A percentile compares a stretch with the other conserved stretches of the same genome.
Conservation (phyloP, 192 early-diverging fungal genomes). For the Backusella luteola region DNA sequence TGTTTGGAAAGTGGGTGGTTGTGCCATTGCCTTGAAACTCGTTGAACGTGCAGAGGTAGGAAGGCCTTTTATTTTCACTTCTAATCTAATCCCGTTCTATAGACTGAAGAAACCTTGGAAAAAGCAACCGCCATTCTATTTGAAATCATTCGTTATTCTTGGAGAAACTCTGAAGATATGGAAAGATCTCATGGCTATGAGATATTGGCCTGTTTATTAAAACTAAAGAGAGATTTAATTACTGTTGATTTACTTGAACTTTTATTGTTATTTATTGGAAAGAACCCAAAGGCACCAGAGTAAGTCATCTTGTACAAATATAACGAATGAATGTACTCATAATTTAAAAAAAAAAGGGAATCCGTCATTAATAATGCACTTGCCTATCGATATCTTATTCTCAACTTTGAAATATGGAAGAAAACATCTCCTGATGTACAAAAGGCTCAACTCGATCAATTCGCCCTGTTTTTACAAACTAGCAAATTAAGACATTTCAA, state of each 20-base stretch:
- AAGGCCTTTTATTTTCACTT: not conserved
- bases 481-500: slow-evolving; percentile 56
- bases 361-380: slow-evolving; percentile 62
- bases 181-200: slow-evolving; percentile 66
- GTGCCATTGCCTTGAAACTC: slow-evolving; percentile 58
- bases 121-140: slow-evolving; percentile 55
- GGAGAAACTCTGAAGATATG: slow-evolving; percentile 73
- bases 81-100: not conserved
- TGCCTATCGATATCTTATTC: slow-evolving; percentile 58
- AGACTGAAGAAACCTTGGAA: slow-evolving; percentile 49
- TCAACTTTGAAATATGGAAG: slow-evolving; percentile 72
- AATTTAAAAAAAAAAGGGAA: slow-evolving; percentile 34
- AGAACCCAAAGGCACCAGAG: slow-evolving; percentile 47
- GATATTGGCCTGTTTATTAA: slow-evolving; percentile 60
- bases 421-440: slow-evolving; percentile 52
- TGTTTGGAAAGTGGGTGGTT: slow-evolving; percentile 76
- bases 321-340: not conserved
- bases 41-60: slow-evolving; percentile 59
- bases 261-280: slow-evolving; percentile 59
- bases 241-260: slow-evolving; percentile 56
- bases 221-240: slow-evolving; percentile 59
- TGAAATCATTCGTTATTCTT: slow-evolving; percentile 58
- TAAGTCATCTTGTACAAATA: slow-evolving; percentile 24
- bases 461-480: slow-evolving; percentile 53
- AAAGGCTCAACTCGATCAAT: slow-evolving; percentile 58